phyloP scores from a whole-genome alignment of 768 basidiomycete species.

The Termitomyces bulborhizus region DNA sequence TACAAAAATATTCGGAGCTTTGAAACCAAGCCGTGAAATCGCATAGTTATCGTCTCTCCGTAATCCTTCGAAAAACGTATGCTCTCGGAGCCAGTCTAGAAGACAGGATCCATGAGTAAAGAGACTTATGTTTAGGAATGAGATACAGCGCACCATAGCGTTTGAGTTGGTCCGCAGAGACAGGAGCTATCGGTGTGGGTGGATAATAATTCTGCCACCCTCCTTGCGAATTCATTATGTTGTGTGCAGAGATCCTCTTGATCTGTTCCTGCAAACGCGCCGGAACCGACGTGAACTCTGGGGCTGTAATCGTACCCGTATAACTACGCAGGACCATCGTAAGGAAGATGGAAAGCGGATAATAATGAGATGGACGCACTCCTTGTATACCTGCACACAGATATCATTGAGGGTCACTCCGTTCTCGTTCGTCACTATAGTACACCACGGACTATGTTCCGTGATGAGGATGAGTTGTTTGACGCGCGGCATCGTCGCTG shows the following conservation, averaged over 20 bases:
- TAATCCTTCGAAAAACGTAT: constrained; percentile 63
- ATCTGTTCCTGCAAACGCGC: constrained; percentile 67
- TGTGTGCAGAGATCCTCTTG: constrained; percentile 48
- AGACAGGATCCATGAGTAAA: neutral
- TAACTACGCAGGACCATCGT: constrained; percentile 39
- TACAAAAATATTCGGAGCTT: constrained; percentile 74
- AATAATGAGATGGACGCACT: constrained; percentile 40
- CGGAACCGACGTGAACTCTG: constrained; percentile 55
- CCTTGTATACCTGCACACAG: constrained; percentile 66
- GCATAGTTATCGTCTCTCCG: constrained; percentile 55
- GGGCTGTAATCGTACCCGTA: constrained; percentile 56
- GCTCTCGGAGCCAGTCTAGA: constrained; percentile 74
- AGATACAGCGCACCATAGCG: constrained; percentile 50
- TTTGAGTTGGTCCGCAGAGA: constrained; percentile 33
- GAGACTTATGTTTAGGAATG: neutral
- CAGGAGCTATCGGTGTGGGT: constrained; percentile 35
- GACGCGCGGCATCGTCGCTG: constrained; percentile 65
- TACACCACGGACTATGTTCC: constrained; percentile 70
- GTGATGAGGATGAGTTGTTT: constrained; percentile 54
- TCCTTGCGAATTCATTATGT: constrained; percentile 18
- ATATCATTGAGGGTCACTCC: constrained; percentile 78
- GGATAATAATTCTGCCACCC: constrained; percentile 40
- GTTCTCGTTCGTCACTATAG: constrained; percentile 59
- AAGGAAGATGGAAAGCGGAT: neutral
- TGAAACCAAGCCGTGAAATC: constrained; percentile 59